A percentile compares a stretch with the other conserved stretches of the same genome.
phyloP scores from a whole-genome alignment of 2,329 filamentous ascomycete species.

The Sarocladium oryzae region DNA sequence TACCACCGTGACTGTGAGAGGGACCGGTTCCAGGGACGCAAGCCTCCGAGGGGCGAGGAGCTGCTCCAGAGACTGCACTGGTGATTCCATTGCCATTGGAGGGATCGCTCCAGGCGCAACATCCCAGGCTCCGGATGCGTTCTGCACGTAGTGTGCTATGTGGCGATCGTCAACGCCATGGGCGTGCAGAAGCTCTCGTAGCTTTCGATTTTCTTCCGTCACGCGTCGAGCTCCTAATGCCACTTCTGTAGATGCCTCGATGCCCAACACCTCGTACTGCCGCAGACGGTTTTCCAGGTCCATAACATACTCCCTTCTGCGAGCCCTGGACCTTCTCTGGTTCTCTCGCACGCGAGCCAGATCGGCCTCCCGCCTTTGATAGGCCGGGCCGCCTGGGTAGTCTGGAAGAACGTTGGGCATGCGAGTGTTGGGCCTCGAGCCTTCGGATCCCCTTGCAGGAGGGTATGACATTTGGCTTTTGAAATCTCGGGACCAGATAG shows the following conservation, averaged over 20 bases:
- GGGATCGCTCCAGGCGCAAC: conserved; percentile 7
- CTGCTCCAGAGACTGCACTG: conserved; percentile 30
- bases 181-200: conserved; percentile 52
- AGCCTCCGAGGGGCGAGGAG: conserved; percentile 30
- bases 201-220: conserved; percentile 60
- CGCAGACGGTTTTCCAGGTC: conserved; percentile 23
- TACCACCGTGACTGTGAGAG: conserved; percentile 20
- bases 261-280: conserved; percentile 56
- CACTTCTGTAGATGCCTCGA: conserved; percentile 64
- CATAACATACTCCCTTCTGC: conserved; percentile 63
- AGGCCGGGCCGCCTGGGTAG: background rate
- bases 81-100: conserved; percentile 10
- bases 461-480: background rate
- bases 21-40: conserved; percentile 19
- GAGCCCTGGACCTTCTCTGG: conserved; percentile 67
- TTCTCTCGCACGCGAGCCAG: conserved; percentile 64
- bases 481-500: too few relatives aligned
- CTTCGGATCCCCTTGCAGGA: background rate
- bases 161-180: conserved; percentile 52
- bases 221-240: conserved; percentile 64
- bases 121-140: background rate
- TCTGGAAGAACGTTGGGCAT: background rate
- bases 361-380: conserved; percentile 22
- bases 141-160: conserved; percentile 37
- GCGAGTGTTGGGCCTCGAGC: background rate